These are phyloP conservation scores for Margaritispora aquatica DNA, from an alignment of 495 filamentous ascomycete species.

Conservation along the genomic window DNA sequence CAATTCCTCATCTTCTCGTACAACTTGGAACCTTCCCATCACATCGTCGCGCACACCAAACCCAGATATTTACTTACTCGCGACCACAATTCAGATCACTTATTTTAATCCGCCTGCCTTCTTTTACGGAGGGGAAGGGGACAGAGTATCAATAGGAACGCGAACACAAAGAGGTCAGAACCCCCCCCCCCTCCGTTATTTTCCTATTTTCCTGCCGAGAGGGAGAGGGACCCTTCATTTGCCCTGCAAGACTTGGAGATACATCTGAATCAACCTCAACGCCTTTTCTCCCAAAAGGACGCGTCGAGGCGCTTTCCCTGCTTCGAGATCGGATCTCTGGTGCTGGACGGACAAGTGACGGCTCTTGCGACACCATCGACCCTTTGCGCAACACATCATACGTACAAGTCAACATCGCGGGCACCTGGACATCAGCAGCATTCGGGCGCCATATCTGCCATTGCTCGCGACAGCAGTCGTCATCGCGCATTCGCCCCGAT, in stretches of 20 bases:
- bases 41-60: no score
- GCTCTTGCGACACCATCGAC: background rate
- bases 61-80: no score
- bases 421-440: background rate
- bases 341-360: no score
- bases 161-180: slow-evolving; percentile 16
- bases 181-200: slow-evolving; percentile 2
- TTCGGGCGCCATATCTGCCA: no score
- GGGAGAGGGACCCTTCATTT: no score
- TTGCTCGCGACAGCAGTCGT: background rate
- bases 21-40: no score
- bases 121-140: no score
- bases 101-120: no score
- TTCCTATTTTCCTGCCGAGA: slow-evolving; percentile 17
- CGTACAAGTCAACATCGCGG: background rate
- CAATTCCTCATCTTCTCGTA: no score
- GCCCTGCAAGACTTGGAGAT: background rate
- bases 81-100: no score
- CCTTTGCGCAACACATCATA: no score
- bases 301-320: slow-evolving; percentile 1
- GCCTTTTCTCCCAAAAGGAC: slow-evolving; percentile 3
- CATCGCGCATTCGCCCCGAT: background rate
- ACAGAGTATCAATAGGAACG: background rate
- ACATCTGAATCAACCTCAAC: slow-evolving; percentile 7
- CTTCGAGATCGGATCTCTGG: background rate